Conservation (phyloP, 257 asterid species). For the Solanum raphanifolium region DNA sequence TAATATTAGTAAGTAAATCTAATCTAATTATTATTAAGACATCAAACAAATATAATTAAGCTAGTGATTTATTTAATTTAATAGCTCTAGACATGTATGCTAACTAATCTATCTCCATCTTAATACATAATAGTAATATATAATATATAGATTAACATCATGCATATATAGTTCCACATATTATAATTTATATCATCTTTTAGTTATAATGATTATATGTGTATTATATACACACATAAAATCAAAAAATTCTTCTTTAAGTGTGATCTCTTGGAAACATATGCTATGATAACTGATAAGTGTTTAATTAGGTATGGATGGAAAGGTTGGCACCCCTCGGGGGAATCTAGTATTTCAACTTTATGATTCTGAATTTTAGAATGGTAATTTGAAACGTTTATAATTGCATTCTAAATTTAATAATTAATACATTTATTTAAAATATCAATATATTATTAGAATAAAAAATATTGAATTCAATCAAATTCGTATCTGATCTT, state of each 20-base stretch:
- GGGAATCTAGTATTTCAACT: not conserved
- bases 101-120: not conserved
- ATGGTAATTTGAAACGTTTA: not conserved
- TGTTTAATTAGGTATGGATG: not conserved
- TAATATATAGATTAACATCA: not conserved
- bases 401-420: no score
- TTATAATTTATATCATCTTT: not conserved
- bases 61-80: not conserved
- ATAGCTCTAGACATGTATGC: not conserved
- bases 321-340: not conserved
- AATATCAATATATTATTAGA: not conserved
- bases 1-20: not conserved
- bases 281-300: not conserved
- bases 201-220: not conserved
- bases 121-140: not conserved
- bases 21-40: not conserved
- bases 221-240: not conserved
- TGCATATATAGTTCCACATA: not conserved
- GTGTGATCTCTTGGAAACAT: not conserved
- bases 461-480: not conserved
- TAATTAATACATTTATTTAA: no score
- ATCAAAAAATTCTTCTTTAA: not conserved
- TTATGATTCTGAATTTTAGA: not conserved
- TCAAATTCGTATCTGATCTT: accelerated
- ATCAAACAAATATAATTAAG: not conserved